These are phyloP conservation scores for Elongisporangium prolatum DNA, from an alignment of 352 stramenopile genomes.

Conservation along the genomic window DNA sequence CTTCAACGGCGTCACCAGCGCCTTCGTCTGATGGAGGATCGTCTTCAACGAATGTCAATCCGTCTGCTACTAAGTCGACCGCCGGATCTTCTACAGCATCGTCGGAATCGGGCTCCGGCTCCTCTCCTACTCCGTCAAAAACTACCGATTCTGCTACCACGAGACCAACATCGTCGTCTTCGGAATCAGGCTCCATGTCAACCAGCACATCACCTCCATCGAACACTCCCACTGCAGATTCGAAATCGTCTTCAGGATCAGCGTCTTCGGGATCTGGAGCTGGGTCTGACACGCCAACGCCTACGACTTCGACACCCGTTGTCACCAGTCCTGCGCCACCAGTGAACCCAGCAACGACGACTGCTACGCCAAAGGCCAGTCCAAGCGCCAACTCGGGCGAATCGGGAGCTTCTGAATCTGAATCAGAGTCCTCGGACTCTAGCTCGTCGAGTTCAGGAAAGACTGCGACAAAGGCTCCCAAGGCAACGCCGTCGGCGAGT, in stretches of 20 bases:
- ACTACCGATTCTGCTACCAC: not conserved
- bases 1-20: constrained; percentile 2
- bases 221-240: not conserved
- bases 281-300: not conserved
- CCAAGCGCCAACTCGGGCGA: not conserved
- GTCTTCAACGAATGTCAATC: not conserved
- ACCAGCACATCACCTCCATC: not conserved
- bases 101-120: not conserved
- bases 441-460: not conserved
- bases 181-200: not conserved
- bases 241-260: not conserved
- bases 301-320: not conserved
- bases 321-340: not conserved
- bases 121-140: not conserved
- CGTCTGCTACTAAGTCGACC: not conserved
- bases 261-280: not conserved
- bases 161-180: not conserved
- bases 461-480: constrained; percentile 3
- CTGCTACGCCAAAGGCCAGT: not conserved
- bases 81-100: not conserved
- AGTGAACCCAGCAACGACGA: constrained; percentile 2
- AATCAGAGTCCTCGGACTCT: constrained; percentile 4
- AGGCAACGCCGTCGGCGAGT: constrained; percentile 1
- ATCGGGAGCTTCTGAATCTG: constrained; percentile 3
- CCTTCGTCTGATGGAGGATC: not conserved